Base-by-base conservation (phyloP, 148 eudicot genomes). In the Camellia japonica region DNA sequence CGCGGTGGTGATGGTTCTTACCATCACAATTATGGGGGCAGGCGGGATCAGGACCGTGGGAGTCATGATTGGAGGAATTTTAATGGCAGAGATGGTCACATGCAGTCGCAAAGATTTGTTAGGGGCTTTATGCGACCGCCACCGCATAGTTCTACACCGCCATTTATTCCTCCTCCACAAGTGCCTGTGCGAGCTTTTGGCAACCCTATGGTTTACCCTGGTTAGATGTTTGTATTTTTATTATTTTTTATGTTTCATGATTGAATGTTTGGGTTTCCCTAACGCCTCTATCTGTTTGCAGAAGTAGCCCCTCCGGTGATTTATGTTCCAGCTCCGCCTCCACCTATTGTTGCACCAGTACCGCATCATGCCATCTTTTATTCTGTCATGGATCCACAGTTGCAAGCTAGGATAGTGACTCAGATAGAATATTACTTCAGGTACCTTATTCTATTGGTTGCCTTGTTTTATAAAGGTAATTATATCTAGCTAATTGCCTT, bases 351-450 rank as follows among this genome's bases (percentile, higher is more conserved):
- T 78, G 64, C 89, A 58, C 90, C 90, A 67, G 71, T 89, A 52
- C 83, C 94, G 2, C 87, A 80, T 44, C 81, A 74, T 67, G 69
- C 78, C 15, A 20, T 86, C 81, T 83, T 42, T 83, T 82, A 63
- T 80, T 79, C 93, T 19, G 60, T 80, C 38, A 73, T 56, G 5
- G 97, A 90, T 87, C 88, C 88, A 65, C 86, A 86, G 67, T 80
- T 93, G 87, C 77, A 81, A 68, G 68, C 81, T 71, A 90, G 81
- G 78, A 88, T 95, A 74, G 80, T 89, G 81, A 91, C 80, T 65
- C 98, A 95, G 81, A 90, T 95, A 62, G 88, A 95, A 56, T 95
- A 93, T 73, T 95, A 95, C 83, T 95, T 95, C 87, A 95, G 98
- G 97, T 93, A 85, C 64, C 30, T 74, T 56, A 19, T 73, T 11